A percentile compares a stretch with the other conserved stretches of the same genome.
Evolutionary conservation across 1,284 basidiomycete genomes (phyloP).

Genomic region (Coriolopsis trogii): DNA sequence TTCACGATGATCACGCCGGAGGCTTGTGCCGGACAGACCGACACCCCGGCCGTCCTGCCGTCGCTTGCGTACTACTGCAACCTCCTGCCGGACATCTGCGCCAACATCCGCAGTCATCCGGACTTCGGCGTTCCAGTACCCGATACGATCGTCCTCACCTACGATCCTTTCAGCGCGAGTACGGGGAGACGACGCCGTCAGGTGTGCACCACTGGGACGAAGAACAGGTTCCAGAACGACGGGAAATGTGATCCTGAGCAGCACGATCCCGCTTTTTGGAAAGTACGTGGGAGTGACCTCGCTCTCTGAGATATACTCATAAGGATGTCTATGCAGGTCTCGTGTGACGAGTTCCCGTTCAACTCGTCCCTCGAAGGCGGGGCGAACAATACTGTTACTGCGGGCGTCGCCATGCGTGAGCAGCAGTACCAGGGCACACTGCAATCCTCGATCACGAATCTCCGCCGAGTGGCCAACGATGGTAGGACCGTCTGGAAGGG

Average conservation of each 20-base stretch:
- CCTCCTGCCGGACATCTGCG: slow-evolving; percentile 10
- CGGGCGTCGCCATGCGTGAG: slow-evolving; percentile 3
- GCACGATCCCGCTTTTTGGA: slow-evolving; percentile 7
- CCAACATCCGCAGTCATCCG: slow-evolving; percentile 6
- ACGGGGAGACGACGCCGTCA: not conserved
- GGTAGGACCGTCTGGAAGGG: slow-evolving; percentile 6
- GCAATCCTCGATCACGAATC: slow-evolving; percentile 5
- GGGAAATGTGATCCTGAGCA: slow-evolving; percentile 5
- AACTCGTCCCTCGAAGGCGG: slow-evolving; percentile 10
- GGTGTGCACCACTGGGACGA: slow-evolving; percentile 1
- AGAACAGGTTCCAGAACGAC: not conserved
- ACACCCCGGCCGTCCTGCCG: slow-evolving; percentile 1
- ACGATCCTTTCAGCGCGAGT: slow-evolving; percentile 5
- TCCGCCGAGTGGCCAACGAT: not conserved
- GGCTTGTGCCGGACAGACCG: not conserved
- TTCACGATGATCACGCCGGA: slow-evolving; percentile 4
- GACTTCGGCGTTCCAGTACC: slow-evolving; percentile 3
- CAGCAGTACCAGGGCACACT: slow-evolving; percentile 7
- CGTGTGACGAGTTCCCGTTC: slow-evolving; percentile 16
- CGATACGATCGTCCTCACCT: slow-evolving; percentile 8
- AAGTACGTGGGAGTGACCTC: not conserved
- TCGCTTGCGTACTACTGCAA: slow-evolving; percentile 10
- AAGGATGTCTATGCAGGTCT: not conserved
- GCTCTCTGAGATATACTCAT: not conserved
- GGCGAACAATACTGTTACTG: not conserved